These are phyloP conservation scores for Trichosporon sp. DNA, from an alignment of 1,284 basidiomycete genomes.

Conservation along the genomic window DNA sequence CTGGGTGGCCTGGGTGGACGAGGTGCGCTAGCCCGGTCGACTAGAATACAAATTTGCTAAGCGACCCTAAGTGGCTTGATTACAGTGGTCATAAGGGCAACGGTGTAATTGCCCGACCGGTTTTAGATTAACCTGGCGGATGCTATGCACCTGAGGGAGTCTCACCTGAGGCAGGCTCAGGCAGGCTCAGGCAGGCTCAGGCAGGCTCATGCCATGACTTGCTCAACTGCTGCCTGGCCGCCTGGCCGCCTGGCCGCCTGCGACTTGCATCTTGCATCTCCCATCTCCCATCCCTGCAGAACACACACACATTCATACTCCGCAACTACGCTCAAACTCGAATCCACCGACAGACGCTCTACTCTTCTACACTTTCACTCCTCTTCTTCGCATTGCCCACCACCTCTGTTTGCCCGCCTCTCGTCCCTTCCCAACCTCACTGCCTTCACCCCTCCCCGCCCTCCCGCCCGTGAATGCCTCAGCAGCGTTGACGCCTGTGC, in stretches of 20 bases:
- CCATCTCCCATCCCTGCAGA: constrained; percentile 6
- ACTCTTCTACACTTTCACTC: not conserved
- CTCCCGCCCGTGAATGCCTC: not conserved
- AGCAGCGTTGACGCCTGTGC: constrained; percentile 14
- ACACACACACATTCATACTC: not conserved
- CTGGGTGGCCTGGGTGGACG: no score
- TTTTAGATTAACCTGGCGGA: constrained; percentile 14
- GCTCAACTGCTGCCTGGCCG: no score
- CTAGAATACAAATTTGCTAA: constrained; percentile 15
- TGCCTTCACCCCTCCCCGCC: no score
- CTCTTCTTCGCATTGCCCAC: not conserved
- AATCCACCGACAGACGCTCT: not conserved
- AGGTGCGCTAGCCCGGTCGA: not conserved
- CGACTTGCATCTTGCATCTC: not conserved
- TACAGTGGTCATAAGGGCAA: not conserved
- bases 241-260: not conserved
- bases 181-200: no score
- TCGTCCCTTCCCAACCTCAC: not conserved
- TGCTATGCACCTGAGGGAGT: not conserved
- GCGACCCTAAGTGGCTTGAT: constrained; percentile 8
- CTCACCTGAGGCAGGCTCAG: not conserved
- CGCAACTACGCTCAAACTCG: not conserved
- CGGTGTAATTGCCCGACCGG: constrained; percentile 14
- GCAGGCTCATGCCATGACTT: no score
- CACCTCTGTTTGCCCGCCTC: not conserved